These are phyloP conservation scores for Sporothrix variecibatus DNA, from an alignment of 2,329 filamentous ascomycete genomes.

Conservation along the genomic window DNA sequence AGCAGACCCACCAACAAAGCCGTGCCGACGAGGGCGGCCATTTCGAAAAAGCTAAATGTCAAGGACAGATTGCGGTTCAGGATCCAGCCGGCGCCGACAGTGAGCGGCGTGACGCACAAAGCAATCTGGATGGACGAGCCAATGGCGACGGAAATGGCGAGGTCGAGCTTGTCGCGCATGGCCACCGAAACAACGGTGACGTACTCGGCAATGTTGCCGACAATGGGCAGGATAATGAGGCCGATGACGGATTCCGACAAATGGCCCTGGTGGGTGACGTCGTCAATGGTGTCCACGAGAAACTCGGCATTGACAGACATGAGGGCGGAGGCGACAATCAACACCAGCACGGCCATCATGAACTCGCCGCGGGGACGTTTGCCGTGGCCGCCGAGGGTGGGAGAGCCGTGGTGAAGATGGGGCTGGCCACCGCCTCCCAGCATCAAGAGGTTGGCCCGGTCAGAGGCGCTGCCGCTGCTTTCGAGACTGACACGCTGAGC, in stretches of 20 bases:
- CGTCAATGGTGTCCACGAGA: constrained; percentile 71
- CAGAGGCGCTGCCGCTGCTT: background rate
- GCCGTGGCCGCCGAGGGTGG: background rate
- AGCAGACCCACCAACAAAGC: constrained; percentile 85
- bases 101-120: constrained; percentile 75
- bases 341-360: constrained; percentile 45
- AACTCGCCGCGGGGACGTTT: constrained; percentile 44
- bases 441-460: background rate
- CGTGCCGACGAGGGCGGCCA: constrained; percentile 78
- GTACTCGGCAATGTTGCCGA: constrained; percentile 79
- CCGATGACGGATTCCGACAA: constrained; percentile 75
- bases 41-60: constrained; percentile 87
- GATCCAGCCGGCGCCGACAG: constrained; percentile 79
- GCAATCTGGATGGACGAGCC: constrained; percentile 82
- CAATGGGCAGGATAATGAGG: constrained; percentile 76
- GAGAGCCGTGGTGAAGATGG: background rate
- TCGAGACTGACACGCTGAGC: constrained; percentile 10
- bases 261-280: constrained; percentile 59
- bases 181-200: constrained; percentile 82
- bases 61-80: constrained; percentile 69
- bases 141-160: constrained; percentile 78
- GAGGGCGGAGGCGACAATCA: constrained; percentile 66
- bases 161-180: constrained; percentile 72
- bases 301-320: constrained; percentile 81
- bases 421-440: background rate